These are phyloP conservation scores for Backusella morwellensis DNA, from an alignment of 192 early-diverging fungal genomes.

Conservation along the genomic window DNA sequence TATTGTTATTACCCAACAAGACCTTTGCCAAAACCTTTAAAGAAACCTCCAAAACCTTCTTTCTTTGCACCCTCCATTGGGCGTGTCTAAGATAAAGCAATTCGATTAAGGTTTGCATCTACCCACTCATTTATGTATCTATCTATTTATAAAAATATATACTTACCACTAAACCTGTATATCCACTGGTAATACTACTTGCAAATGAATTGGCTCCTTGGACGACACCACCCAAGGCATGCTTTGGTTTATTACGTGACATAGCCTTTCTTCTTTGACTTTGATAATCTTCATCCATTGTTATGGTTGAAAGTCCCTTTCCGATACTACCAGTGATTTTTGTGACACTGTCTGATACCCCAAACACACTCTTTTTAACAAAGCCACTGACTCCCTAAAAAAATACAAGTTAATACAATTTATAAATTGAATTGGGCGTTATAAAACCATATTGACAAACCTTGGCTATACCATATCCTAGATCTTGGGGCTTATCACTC, in stretches of 20 bases:
- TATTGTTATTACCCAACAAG: slow-evolving; percentile 68
- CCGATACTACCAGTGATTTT: slow-evolving; percentile 96
- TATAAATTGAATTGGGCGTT: not conserved
- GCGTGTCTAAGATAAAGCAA: slow-evolving; percentile 45
- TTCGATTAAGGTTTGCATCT: slow-evolving; percentile 20
- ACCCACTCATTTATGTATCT: not conserved
- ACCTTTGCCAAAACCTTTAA: slow-evolving; percentile 93
- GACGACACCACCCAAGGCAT: slow-evolving; percentile 86
- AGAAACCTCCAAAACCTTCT: slow-evolving; percentile 91
- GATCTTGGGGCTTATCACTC: slow-evolving; percentile 90
- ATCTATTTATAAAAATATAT: not conserved
- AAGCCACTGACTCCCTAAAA: slow-evolving; percentile 69
- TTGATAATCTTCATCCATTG: slow-evolving; percentile 91
- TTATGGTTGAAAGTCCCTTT: slow-evolving; percentile 94
- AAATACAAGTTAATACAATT: not conserved
- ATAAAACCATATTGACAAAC: slow-evolving; percentile 42
- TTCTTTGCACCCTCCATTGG: slow-evolving; percentile 87
- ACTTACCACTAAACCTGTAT: slow-evolving; percentile 84
- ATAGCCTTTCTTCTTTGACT: slow-evolving; percentile 74
- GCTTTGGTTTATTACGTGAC: slow-evolving; percentile 85
- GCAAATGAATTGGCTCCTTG: slow-evolving; percentile 85
- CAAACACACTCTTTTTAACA: slow-evolving; percentile 95
- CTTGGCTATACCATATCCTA: slow-evolving; percentile 90
- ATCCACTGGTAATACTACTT: slow-evolving; percentile 79
- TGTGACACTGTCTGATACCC: slow-evolving; percentile 90